These are phyloP conservation scores for Chalciporus sphaerocephalus DNA, from an alignment of 768 basidiomycete genomes.

Conservation along the genomic window DNA sequence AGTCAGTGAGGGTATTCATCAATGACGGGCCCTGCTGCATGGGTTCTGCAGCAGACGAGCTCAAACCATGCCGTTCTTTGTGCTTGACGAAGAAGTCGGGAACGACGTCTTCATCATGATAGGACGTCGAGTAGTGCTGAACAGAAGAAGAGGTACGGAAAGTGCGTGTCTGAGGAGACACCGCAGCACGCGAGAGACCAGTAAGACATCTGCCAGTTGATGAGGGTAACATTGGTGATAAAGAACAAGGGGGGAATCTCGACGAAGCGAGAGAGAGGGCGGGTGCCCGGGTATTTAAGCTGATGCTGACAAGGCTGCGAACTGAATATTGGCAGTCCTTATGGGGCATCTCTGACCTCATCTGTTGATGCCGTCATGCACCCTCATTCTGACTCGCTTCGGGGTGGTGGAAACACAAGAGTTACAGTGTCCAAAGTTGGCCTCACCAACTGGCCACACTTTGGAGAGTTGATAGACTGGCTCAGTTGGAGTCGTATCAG, in stretches of 20 bases:
- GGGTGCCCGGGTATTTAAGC: conserved; percentile 6
- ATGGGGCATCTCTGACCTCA: too few species aligned
- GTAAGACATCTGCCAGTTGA: conserved; percentile 34
- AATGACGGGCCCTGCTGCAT: conserved; percentile 15
- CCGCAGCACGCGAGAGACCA: conserved; percentile 36
- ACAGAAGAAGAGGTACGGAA: conserved; percentile 23
- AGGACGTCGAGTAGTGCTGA: conserved; percentile 23
- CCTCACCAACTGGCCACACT: too few species aligned
- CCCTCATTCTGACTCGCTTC: conserved; percentile 3
- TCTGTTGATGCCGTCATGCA: conserved; percentile 27
- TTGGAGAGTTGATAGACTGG: too few species aligned
- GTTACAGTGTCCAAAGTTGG: too few species aligned
- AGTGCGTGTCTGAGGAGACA: conserved; percentile 14
- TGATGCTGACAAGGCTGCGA: too few species aligned
- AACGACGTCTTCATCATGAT: conserved; percentile 20
- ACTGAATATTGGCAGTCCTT: too few species aligned
- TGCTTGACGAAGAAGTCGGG: conserved; percentile 28
- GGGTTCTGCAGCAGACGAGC: neutral
- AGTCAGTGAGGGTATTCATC: conserved; percentile 22
- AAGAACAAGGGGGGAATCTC: neutral
- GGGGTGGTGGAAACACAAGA: too few species aligned
- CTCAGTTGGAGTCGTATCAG: too few species aligned
- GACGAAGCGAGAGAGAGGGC: neutral
- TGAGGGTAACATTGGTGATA: conserved; percentile 12
- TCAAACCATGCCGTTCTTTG: conserved; percentile 14